These are phyloP conservation scores for Punica granatum DNA, from an alignment of 345 rosid species.

Conservation along the genomic window DNA sequence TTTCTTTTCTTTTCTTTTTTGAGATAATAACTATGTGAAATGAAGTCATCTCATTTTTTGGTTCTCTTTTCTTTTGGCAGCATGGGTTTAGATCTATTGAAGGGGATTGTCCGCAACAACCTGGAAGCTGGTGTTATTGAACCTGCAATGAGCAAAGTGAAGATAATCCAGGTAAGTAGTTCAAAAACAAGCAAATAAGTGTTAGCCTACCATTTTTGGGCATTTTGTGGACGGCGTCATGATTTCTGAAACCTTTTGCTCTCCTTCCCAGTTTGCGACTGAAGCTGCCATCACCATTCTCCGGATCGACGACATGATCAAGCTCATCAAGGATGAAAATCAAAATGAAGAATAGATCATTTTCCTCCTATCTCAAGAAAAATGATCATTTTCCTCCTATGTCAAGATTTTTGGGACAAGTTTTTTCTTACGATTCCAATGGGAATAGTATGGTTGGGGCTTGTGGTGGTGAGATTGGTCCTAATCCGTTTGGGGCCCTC, in stretches of 20 bases:
- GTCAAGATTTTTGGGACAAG: background rate
- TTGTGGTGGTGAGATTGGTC: background rate
- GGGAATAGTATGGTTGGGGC: background rate
- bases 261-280: background rate
- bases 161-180: slow-evolving; percentile 83
- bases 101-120: slow-evolving; percentile 81
- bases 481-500: background rate
- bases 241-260: background rate
- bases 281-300: no score
- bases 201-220: background rate
- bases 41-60: background rate
- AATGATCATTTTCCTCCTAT: background rate
- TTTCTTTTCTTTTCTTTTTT: no score
- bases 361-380: no score
- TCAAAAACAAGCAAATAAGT: background rate
- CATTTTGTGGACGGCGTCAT: background rate
- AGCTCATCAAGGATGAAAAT: no score
- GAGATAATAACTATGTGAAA: background rate
- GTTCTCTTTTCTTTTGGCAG: slow-evolving; percentile 27
- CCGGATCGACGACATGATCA: no score
- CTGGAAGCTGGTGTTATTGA: slow-evolving; percentile 97
- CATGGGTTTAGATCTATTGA: slow-evolving; percentile 89
- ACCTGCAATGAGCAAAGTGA: slow-evolving; percentile 99
- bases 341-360: no score
- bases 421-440: background rate